These are phyloP conservation scores for Oryza officinalis DNA, from an alignment of 176 grass and related monocot genomes.

Conservation along the genomic window DNA sequence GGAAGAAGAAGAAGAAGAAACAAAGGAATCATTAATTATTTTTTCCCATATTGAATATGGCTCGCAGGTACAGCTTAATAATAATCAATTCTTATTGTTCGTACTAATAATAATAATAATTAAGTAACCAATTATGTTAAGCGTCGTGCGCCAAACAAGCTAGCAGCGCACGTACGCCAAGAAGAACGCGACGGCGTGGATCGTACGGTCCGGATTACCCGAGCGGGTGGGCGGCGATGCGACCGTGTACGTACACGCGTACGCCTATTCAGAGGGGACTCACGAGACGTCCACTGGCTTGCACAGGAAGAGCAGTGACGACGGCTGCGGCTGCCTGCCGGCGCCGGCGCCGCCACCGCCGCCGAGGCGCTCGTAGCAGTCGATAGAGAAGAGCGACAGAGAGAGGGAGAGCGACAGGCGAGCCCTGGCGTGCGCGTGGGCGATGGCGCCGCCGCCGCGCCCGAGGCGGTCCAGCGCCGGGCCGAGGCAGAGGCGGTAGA, in stretches of 20 bases:
- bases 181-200: not conserved
- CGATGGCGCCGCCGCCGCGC: not conserved
- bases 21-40: conserved; percentile 31
- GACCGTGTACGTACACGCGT: not conserved
- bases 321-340: conserved; percentile 45
- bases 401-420: conserved; percentile 81
- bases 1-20: not conserved
- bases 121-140: conserved; percentile 17
- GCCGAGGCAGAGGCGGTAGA: conserved; percentile 91
- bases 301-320: conserved; percentile 86
- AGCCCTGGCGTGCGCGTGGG: conserved; percentile 41
- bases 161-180: conserved; percentile 1
- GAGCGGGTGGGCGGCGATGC: not conserved
- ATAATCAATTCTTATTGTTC: conserved; percentile 16
- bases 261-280: conserved; percentile 24
- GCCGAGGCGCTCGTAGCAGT: conserved; percentile 95
- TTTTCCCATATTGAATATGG: conserved; percentile 37
- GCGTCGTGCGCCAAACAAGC: not conserved
- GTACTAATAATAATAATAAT: not conserved
- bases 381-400: conserved; percentile 98
- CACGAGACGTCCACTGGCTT: conserved; percentile 90
- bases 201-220: not conserved
- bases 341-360: conserved; percentile 20
- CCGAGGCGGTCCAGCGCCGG: conserved; percentile 78
- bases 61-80: conserved; percentile 26